Evolutionary conservation across 352 stramenopile species (phyloP), one percentile per base, ranked within the genome.

Genomic region (Phytophthora chlamydospora): DNA sequence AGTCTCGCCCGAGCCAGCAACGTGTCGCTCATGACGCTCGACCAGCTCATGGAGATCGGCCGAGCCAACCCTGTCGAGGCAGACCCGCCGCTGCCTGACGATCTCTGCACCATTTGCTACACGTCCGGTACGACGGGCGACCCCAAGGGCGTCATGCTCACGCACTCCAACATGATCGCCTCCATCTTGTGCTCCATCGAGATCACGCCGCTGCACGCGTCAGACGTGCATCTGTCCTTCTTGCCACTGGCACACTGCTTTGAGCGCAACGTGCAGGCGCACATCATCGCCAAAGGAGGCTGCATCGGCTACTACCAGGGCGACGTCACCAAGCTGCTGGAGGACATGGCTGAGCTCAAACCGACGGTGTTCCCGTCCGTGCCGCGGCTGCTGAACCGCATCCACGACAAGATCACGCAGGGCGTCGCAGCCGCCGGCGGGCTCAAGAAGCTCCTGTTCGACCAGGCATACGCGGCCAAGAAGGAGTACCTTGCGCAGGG

Each of bases 201-300:
- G 51, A 64, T 71, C 67, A 68, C 64, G 27, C 62, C 46, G 1
- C 19, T 75, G 40, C 40, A 51, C 38, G 50, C 54, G 45, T 48
- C 62, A 9, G 69, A 80, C 17, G 65, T 82, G 29, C 73, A 98
- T 66, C 68, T 99, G n/a, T 97, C 87, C 4, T 98, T 98, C 73
- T 78, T 99, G 35, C 96, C 96, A 4, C 69, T 99, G 13, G 90
- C 93, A 4, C 96, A 99, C 71, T 96, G 98, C 50, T 98, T 97
- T 58, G 96, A 98, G 76, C 68, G 88, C 14, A 76, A 78, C n/a
- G 74, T 88, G 3, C 70, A 85, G 47, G 59, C 73, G 4, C 58
- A 72, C 14, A 65, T 79, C 46, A 83, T 98, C 13, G 62, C 68
- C 5, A 62, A 65, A 19, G 96, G 94, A 3, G 90, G 80, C 7